phyloP scores from a whole-genome alignment of 2,329 filamentous ascomycete species.

The Pseudogymnoascus sp. region DNA sequence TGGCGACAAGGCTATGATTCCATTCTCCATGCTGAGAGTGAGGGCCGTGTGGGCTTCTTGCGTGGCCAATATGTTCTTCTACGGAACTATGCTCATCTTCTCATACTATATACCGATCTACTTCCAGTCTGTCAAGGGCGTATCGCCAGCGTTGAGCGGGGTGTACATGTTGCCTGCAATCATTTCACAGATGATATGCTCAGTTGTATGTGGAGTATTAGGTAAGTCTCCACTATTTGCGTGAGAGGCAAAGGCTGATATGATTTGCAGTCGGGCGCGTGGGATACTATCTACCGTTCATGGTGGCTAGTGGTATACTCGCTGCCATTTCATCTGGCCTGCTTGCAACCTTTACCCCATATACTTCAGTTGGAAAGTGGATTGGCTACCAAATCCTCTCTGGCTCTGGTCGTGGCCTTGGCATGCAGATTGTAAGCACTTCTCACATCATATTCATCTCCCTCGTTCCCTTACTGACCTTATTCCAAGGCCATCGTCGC shows the following conservation, averaged over 20 bases:
- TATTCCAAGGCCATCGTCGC: slow-evolving; percentile 25
- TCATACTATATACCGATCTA: slow-evolving; percentile 26
- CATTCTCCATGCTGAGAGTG: slow-evolving; percentile 18
- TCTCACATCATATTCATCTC: slow-evolving; percentile 1
- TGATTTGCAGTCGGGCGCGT: slow-evolving; percentile 21
- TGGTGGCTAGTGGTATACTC: slow-evolving; percentile 25
- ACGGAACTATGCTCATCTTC: slow-evolving; percentile 13
- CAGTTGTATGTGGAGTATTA: slow-evolving; percentile 17
- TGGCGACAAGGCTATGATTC: slow-evolving; percentile 26
- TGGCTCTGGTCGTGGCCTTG: slow-evolving; percentile 20
- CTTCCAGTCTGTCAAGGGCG: slow-evolving; percentile 27
- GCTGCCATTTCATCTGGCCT: slow-evolving; percentile 28
- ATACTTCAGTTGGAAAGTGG: slow-evolving; percentile 17
- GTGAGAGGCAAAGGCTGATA: slow-evolving; percentile 10
- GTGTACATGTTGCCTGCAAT: slow-evolving; percentile 22
- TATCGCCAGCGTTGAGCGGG: slow-evolving; percentile 20
- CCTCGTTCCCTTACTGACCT: slow-evolving; percentile 11
- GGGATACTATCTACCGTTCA: slow-evolving; percentile 31
- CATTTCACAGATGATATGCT: slow-evolving; percentile 12
- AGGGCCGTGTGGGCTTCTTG: slow-evolving; percentile 17
- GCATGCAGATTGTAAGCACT: slow-evolving; percentile 20
- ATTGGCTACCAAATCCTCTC: slow-evolving; percentile 24
- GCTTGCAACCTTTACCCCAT: slow-evolving; percentile 25
- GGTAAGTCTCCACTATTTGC: slow-evolving; percentile 19
- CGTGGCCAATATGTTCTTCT: slow-evolving; percentile 7